Evolutionary conservation across 2,329 filamentous ascomycete species (phyloP), one percentile per base, ranked within the genome.

Genomic region (Blastomyces percursus): DNA sequence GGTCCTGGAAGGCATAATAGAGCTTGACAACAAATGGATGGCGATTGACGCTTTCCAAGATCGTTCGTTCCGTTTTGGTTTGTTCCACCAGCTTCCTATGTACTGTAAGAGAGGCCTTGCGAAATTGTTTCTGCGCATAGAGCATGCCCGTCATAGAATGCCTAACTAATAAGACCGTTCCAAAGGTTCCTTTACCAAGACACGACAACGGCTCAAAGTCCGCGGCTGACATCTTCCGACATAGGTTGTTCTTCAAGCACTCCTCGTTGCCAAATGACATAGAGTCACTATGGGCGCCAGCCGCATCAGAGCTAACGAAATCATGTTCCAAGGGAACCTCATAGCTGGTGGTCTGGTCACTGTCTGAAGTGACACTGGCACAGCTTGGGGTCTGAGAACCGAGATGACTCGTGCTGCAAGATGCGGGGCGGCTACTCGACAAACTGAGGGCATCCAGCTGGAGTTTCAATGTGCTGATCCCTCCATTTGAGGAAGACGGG

Each of bases 1-100:
- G 91, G 72, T 99, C 94, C 76, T 99, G 94, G 76, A 99, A 99
- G 27, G 94, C 94, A 71, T 99, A 99, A 77, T 90, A 99, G 21
- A 99, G 83, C 77, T 97, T 97, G 67, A 99, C 94, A 57, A 99
- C 92, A 73, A 99, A 99, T 0, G 94, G 93, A 74, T 99, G 94
- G 42, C 92, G 85, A 76, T 95, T 97, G 75, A 99, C 90, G 64
- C 90, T 95, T 78, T 99, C 94, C 60, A 99, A 82, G 61, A 99
- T 96, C 69, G 88, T 87, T 59, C 94, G 89, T 78, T 99, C 94
- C 1, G 93, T 97, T 81, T 95, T 96, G 63, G 94, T 97, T 79
- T 97, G 94, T 77, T 97, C 92, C 59, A 99, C 86, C 40, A 97
- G 84, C 74, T 92, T 91, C 81, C 96, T 96, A 77, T 96, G 92